Conservation (phyloP, 139 green algal species). For the Chlorella sp. region DNA sequence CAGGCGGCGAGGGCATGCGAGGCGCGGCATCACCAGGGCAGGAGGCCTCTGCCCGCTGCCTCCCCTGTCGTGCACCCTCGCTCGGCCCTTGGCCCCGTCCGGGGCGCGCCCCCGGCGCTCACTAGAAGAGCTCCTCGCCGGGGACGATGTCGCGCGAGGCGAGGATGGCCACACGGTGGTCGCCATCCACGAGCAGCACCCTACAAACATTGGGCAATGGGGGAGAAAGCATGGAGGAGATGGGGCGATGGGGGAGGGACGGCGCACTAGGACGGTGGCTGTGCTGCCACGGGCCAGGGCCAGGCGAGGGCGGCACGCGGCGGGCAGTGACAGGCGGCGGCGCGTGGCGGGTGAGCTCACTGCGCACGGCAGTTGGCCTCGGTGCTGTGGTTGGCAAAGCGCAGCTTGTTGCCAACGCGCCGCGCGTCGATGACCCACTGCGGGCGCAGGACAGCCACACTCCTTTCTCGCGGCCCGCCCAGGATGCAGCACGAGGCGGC, state of each 20-base stretch:
- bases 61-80: no score
- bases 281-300: not conserved
- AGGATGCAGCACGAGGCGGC: no score
- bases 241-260: not conserved
- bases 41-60: no score
- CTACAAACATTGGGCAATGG: not conserved
- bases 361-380: conserved; percentile 65
- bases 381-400: conserved; percentile 80
- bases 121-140: conserved; percentile 79
- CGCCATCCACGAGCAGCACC: conserved; percentile 73
- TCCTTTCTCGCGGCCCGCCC: no score
- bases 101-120: no score
- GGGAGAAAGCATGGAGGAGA: not conserved
- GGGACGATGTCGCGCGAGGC: conserved; percentile 58
- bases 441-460: no score
- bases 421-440: conserved; percentile 86
- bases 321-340: not conserved
- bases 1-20: no score
- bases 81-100: no score
- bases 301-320: not conserved
- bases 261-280: not conserved
- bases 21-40: no score
- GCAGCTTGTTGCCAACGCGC: conserved; percentile 86
- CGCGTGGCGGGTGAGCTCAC: conserved; percentile 2
- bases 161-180: conserved; percentile 84